These are phyloP conservation scores for Cornus florida DNA, from an alignment of 148 eudicot genomes.

Conservation along the genomic window DNA sequence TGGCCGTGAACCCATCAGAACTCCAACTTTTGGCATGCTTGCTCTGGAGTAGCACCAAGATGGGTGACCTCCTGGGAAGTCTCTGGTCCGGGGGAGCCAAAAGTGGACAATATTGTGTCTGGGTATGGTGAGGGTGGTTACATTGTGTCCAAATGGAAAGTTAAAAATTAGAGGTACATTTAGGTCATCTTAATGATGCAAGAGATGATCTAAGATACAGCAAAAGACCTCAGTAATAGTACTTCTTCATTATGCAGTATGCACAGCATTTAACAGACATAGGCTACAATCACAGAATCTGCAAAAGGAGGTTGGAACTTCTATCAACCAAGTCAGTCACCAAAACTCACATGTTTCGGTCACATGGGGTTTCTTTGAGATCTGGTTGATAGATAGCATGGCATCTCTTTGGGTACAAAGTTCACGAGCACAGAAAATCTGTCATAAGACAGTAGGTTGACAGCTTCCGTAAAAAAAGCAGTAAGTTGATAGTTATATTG, in stretches of 20 bases:
- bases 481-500: too few relatives aligned
- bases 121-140: too few relatives aligned
- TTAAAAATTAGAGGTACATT: not conserved
- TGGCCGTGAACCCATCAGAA: too few relatives aligned
- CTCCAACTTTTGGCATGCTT: too few relatives aligned
- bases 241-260: not conserved
- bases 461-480: too few relatives aligned
- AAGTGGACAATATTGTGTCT: too few relatives aligned
- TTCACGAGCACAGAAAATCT: not conserved
- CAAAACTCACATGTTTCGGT: not conserved
- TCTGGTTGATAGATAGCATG: not conserved
- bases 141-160: not conserved
- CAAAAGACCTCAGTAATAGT: not conserved
- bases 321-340: not conserved
- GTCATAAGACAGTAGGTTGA: too few relatives aligned
- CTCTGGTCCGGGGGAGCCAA: too few relatives aligned
- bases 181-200: not conserved
- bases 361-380: not conserved
- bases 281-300: not conserved
- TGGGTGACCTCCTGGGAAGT: too few relatives aligned
- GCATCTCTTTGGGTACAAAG: not conserved
- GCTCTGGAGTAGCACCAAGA: too few relatives aligned
- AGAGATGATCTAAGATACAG: not conserved
- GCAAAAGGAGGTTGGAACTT: not conserved
- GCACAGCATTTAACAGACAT: not conserved